These are phyloP conservation scores for Suillus alpinus DNA, from an alignment of 768 basidiomycete species.

Conservation along the genomic window DNA sequence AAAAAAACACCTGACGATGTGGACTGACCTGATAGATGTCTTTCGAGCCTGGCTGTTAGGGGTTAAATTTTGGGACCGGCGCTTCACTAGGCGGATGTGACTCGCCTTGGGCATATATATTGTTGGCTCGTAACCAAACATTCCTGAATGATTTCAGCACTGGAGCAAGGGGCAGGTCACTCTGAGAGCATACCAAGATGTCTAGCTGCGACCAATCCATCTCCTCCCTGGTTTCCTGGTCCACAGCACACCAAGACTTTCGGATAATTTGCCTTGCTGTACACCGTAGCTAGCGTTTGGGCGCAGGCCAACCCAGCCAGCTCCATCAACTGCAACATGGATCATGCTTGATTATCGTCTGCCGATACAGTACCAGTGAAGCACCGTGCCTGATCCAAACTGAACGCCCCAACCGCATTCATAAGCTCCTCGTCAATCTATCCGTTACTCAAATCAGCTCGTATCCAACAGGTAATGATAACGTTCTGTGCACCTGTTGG, in stretches of 20 bases:
- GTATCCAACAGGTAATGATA: not conserved
- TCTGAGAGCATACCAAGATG: conserved; percentile 66
- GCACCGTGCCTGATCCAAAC: conserved; percentile 76
- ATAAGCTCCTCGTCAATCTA: conserved; percentile 96
- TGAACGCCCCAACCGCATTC: conserved; percentile 85
- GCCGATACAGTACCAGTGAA: not conserved
- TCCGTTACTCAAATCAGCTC: not conserved
- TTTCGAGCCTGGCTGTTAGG: conserved; percentile 78
- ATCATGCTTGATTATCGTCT: not conserved
- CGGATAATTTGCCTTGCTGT: conserved; percentile 61
- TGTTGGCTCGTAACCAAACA: conserved; percentile 88
- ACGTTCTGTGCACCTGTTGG: conserved; percentile 54
- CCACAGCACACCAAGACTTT: conserved; percentile 94
- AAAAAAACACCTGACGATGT: not conserved
- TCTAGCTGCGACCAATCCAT: conserved; percentile 93
- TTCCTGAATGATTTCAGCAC: conserved; percentile 43
- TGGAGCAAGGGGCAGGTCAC: not conserved
- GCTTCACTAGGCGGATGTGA: not conserved
- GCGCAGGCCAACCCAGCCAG: conserved; percentile 94
- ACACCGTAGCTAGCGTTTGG: conserved; percentile 78
- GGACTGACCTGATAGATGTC: conserved; percentile 78
- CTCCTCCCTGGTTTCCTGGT: conserved; percentile 96
- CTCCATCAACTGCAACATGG: conserved; percentile 77
- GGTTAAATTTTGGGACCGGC: not conserved
- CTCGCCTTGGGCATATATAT: conserved; percentile 92